Base-by-base conservation (phyloP, 2,329 filamentous ascomycete genomes). In the Trichoderma atroviride region DNA sequence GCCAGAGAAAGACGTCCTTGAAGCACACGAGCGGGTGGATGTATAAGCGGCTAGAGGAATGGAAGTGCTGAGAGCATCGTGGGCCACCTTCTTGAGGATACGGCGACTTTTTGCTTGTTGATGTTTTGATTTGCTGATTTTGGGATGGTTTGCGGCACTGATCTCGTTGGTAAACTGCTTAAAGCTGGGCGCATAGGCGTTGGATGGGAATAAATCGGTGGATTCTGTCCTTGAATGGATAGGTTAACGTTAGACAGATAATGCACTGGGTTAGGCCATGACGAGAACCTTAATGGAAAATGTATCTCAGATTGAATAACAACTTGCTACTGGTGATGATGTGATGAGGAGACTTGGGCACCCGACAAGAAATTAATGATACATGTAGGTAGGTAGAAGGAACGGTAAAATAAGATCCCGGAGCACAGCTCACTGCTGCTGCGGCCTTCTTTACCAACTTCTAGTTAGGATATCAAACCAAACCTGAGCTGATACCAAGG, bases 11-110 rank as follows among this genome's bases (percentile, higher is more conserved):
- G 60, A 75, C 74, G 4, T 69, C 72, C 0, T 56, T 75, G 43
- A 73, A 64, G 71, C 74, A 75, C 43, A 75, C 74, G 5, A 75
- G 74, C 50, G 74, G 74, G 0, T 75, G 74, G 74, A 55, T 75
- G 31, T 64, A 67, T 7, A 71, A 75, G n/a, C 60, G 74, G 27
- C 37, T 75, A 14, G 63, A 72, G 2, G 50, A 50, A 4, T 75
- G 74, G 74, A 69, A 29, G 40, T 69, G 68, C 53, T 69, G 7
- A 59, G 27, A 57, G 63, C 31, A 9, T 53, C 9, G 24, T 16
- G 27, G 10, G 19, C 5, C 4, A 22, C 22, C 22, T 22, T 22
- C 43, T 24, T 50, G 19, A 50, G n/a, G n/a, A 13, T 50, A 22
- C n/a, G 24, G 24, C 33, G 60, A 31, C 37, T 63, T 53, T 22